A percentile compares a stretch with the other conserved stretches of the same genome.
Conservation (phyloP, 495 filamentous ascomycete genomes). For the Aspergillus baeticus region DNA sequence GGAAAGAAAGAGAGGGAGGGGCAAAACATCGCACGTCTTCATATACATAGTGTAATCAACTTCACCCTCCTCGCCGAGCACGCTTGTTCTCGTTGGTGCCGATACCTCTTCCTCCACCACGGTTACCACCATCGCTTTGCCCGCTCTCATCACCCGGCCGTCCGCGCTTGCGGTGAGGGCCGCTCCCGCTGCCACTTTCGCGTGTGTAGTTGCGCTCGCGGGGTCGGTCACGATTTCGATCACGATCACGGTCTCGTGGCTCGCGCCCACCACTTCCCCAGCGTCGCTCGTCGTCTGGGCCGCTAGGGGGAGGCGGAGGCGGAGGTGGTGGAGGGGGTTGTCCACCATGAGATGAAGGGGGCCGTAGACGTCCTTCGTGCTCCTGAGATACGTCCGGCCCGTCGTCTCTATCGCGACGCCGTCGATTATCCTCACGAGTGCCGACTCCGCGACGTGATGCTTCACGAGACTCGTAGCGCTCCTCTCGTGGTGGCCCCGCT, state of each 20-base stretch:
- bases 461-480: constrained; percentile 38
- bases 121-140: constrained; percentile 32
- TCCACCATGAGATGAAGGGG: constrained; percentile 37
- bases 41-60: background rate
- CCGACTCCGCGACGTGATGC: constrained; percentile 33
- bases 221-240: constrained; percentile 38
- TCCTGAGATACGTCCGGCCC: constrained; percentile 26
- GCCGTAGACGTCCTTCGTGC: constrained; percentile 41
- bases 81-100: constrained; percentile 43
- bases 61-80: constrained; percentile 41
- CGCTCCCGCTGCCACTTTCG: constrained; percentile 29
- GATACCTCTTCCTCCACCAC: constrained; percentile 34
- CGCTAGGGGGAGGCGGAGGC: constrained; percentile 22
- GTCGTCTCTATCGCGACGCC: constrained; percentile 41
- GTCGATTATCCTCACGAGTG: constrained; percentile 39
- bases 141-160: constrained; percentile 33
- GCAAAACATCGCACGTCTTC: too few relatives aligned
- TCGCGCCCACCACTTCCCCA: constrained; percentile 40
- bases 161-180: constrained; percentile 41
- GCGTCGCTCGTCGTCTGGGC: constrained; percentile 36
- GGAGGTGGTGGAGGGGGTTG: constrained; percentile 35
- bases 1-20: background rate
- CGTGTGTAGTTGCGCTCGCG: constrained; percentile 40
- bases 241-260: constrained; percentile 38
- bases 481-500: constrained; percentile 29